phyloP scores from a whole-genome alignment of 768 basidiomycete genomes.

The Boletus bicolor region DNA sequence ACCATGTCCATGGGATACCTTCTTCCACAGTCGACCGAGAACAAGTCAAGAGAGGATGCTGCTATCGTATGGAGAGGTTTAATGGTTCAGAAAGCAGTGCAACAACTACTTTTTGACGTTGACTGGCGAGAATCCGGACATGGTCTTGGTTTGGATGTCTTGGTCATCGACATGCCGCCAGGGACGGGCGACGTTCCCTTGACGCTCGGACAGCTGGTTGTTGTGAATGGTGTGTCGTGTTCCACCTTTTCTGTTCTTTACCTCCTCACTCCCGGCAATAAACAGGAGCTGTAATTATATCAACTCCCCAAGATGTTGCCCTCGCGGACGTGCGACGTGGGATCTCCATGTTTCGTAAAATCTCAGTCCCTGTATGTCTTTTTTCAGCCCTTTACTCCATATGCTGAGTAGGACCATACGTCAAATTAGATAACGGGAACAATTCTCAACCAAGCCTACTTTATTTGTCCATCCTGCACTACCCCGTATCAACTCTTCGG shows the following conservation, averaged over 20 bases:
- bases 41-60: slow-evolving; percentile 57
- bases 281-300: slow-evolving; percentile 87
- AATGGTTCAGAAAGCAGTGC: slow-evolving; percentile 98
- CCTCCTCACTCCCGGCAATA: neutral
- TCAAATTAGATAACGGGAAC: slow-evolving; percentile 72
- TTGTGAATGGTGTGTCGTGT: slow-evolving; percentile 67
- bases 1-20: slow-evolving; percentile 99
- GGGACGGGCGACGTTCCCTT: slow-evolving; percentile 96
- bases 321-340: slow-evolving; percentile 90
- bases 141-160: slow-evolving; percentile 63
- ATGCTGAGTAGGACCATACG: neutral
- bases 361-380: slow-evolving; percentile 73
- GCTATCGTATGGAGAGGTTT: slow-evolving; percentile 94
- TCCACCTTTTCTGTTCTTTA: neutral
- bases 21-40: slow-evolving; percentile 53
- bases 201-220: slow-evolving; percentile 82
- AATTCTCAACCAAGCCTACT: slow-evolving; percentile 86
- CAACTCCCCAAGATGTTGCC: slow-evolving; percentile 94
- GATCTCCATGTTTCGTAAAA: slow-evolving; percentile 87
- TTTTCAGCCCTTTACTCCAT: neutral
- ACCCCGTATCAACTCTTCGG: slow-evolving; percentile 69
- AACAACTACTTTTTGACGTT: slow-evolving; percentile 93
- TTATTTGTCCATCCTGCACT: slow-evolving; percentile 70
- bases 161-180: slow-evolving; percentile 95
- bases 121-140: slow-evolving; percentile 62